These are phyloP conservation scores for Crithidia brevicula DNA, from an alignment of 208 protist genomes.

Conservation along the genomic window DNA sequence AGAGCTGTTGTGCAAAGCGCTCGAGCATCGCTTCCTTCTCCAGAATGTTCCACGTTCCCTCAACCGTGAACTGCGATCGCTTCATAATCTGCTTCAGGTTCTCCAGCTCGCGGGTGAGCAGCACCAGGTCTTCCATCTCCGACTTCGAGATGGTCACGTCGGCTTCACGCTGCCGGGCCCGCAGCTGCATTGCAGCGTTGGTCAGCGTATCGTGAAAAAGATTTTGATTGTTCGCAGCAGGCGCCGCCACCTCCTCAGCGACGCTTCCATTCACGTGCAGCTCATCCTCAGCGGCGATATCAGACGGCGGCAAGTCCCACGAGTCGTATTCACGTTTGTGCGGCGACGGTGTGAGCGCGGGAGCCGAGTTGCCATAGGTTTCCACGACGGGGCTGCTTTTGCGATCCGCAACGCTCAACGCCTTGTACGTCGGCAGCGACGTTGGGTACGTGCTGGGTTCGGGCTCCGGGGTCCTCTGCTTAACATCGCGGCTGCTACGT, in stretches of 20 bases:
- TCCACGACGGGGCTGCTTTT: not conserved
- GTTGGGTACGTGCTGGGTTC: not conserved
- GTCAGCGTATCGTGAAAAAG: constrained; percentile 48
- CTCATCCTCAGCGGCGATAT: not conserved
- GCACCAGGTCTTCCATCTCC: constrained; percentile 63
- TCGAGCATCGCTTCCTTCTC: constrained; percentile 59
- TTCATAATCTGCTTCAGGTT: constrained; percentile 61
- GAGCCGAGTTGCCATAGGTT: constrained; percentile 5
- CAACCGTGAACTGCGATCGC: constrained; percentile 55
- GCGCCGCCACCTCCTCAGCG: not conserved
- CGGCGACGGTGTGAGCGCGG: constrained; percentile 3
- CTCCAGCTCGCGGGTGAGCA: constrained; percentile 68
- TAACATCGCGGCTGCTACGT: not conserved
- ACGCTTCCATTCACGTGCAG: constrained; percentile 7
- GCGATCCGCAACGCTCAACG: not conserved
- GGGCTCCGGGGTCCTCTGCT: not conserved
- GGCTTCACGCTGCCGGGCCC: constrained; percentile 47
- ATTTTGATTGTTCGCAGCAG: constrained; percentile 10
- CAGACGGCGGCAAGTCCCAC: constrained; percentile 9
- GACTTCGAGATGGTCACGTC: constrained; percentile 43
- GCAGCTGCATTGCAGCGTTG: constrained; percentile 42
- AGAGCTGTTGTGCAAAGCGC: constrained; percentile 61
- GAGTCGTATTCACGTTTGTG: constrained; percentile 12
- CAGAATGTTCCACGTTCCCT: constrained; percentile 69
- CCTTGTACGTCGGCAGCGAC: constrained; percentile 8